Base-by-base conservation (phyloP, 2,329 filamentous ascomycete genomes). In the Alternaria metachromatica region DNA sequence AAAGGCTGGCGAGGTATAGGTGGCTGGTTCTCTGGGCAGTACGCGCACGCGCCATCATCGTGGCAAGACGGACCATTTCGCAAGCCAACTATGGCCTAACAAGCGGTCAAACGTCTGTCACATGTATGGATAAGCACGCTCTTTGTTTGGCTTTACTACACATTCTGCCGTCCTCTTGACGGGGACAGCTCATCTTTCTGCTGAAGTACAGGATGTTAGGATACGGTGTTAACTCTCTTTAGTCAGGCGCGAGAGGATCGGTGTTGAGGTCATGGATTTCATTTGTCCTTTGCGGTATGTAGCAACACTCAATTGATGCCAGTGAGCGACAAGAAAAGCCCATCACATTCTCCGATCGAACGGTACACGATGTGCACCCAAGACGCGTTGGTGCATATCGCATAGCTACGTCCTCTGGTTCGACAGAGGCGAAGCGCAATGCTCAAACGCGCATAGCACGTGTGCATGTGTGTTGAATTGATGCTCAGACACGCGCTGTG, bases 1-100 rank as follows among this genome's bases (percentile, higher is more conserved):
- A 82, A 88, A 89, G 84, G 78, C 78, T 30, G 55, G 67, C 13
- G 76, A 80, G 55, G 72, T 61, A 46, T 79, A 75, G 63, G 56
- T 18, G 33, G 30, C 26, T 41, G 9, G 25, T 48, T 51, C 11
- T 30, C n/a, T 21, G 20, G 37, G 15, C 49, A 53, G 20, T 53
- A 55, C 55, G 53, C 53, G 53, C 59, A 58, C 51, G 55, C 28
- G 57, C 55, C 28, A 37, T 43, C 21, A 54, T 7, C 46, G n/a
- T 50, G 44, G 62, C 54, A 51, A 60, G 57, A 37, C 18, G 15
- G 53, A 20, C 53, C 37, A 58, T 2, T 20, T 23, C 20, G 9
- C 28, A 41, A 53, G 20, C 49, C 10, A 25, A 23, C 20, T 18
- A 21, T 30, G 20, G 49, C 28, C 33, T 13, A 10, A 20, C 41